These are phyloP conservation scores for Botrytis fragariae DNA, from an alignment of 2,329 filamentous ascomycete species.

Conservation along the genomic window DNA sequence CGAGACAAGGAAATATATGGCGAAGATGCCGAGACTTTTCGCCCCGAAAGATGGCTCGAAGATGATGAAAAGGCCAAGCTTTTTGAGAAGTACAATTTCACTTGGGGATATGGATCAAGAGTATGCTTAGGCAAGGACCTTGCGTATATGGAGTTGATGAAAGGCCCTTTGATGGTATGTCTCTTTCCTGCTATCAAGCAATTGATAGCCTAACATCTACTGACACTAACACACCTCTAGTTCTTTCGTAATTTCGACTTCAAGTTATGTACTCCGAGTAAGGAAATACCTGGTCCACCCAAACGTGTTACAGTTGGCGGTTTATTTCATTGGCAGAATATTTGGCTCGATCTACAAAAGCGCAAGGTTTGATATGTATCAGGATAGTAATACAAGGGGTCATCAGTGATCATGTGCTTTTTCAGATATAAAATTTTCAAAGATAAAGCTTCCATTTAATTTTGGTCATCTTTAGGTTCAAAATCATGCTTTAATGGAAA, in stretches of 20 bases:
- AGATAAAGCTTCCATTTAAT: too few species aligned
- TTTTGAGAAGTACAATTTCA: constrained; percentile 15
- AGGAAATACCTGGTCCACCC: constrained; percentile 2
- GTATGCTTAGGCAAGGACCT: constrained; percentile 16
- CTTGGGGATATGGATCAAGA: constrained; percentile 16
- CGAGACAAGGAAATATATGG: constrained; percentile 12
- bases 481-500: not conserved
- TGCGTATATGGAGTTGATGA: constrained; percentile 15
- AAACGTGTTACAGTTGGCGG: not conserved
- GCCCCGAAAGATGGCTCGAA: constrained; percentile 14
- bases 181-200: not conserved
- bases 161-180: constrained; percentile 3
- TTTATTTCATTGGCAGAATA: constrained; percentile 7
- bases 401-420: not conserved
- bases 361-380: not conserved
- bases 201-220: not conserved
- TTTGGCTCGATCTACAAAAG: not conserved
- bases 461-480: not conserved
- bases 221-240: not conserved
- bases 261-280: not conserved
- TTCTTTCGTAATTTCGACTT: not conserved
- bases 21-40: constrained; percentile 13
- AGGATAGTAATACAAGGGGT: not conserved
- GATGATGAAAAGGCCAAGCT: not conserved
- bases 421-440: too few species aligned